Percentiles rank a stretch among this genome's conserved stretches.
Evolutionary conservation across 257 asterid genomes (phyloP).

Genomic region (Perilla frutescens): DNA sequence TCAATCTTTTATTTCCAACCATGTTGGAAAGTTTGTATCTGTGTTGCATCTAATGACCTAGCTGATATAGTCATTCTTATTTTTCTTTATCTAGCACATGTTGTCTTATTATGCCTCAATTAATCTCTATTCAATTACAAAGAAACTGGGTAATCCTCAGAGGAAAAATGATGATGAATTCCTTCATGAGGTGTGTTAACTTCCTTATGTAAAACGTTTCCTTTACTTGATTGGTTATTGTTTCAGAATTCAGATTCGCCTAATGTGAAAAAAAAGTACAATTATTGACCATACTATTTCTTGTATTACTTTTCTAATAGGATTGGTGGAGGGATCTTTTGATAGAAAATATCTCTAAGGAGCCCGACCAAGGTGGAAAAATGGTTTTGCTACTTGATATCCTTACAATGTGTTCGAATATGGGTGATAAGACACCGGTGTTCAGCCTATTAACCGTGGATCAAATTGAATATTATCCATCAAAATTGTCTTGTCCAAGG

Average conservation of each 20-base stretch:
- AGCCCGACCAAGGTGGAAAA: constrained; percentile 85
- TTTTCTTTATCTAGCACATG: background rate
- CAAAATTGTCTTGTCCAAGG: constrained; percentile 74
- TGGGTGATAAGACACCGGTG: constrained; percentile 92
- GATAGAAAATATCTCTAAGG: constrained; percentile 64
- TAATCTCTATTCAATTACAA: constrained; percentile 50
- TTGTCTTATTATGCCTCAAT: constrained; percentile 1
- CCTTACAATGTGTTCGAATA: constrained; percentile 75
- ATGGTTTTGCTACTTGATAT: constrained; percentile 94
- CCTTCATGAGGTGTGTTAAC: constrained; percentile 66
- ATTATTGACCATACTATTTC: constrained; percentile 26
- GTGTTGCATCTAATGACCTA: background rate
- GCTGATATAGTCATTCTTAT: background rate
- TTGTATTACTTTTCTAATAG: constrained; percentile 47
- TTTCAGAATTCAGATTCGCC: background rate
- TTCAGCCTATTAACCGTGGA: constrained; percentile 92
- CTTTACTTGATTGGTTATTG: constrained; percentile 25
- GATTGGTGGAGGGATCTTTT: constrained; percentile 98
- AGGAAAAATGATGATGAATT: constrained; percentile 66
- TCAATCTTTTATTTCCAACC: constrained; percentile 5
- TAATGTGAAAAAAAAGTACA: background rate
- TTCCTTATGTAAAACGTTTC: constrained; percentile 28
- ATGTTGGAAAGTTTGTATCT: constrained; percentile 19
- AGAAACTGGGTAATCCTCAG: constrained; percentile 61
- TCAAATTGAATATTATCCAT: constrained; percentile 83